Evolutionary conservation across 2,329 filamentous ascomycete genomes (phyloP), one percentile per base, ranked within the genome.

Genomic region (Sporothrix inflata): DNA sequence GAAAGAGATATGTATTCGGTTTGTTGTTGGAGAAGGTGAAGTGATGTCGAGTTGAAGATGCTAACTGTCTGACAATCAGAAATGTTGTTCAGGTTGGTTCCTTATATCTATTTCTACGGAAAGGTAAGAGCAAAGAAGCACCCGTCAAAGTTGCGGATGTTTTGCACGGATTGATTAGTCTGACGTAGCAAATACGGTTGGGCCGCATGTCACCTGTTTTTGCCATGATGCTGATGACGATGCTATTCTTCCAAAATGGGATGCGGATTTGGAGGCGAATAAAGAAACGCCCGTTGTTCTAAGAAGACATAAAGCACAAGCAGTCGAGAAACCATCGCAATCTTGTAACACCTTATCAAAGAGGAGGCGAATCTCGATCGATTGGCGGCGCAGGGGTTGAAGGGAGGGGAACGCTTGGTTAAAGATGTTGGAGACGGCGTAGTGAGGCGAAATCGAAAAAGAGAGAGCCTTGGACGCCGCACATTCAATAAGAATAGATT

Each of bases 141-240:
- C 40, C 12, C 57, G n/a, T 40, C 34, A 63, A 42, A 24, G 34
- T 40, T 34, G 7, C 16, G 3, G 21, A 1, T 61, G 12, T 5
- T n/a, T 16, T 61, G n/a, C n/a, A 63, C 12, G 21, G 40, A 65
- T 65, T 45, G 38, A 27, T 65, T 45, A 12, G 8, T 60, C 60
- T 65, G 60, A 65, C 60, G 60, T 65, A 65, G 38, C 21, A 21
- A 24, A 21, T 12, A 12, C 12, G 38, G n/a, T n/a, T 45, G 21
- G 38, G n/a, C 60, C 60, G 12, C 38, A 19, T 65, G 21, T 27
- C 21, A 19, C 21, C 12, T 42, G 34, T 63, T 42, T 42, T 24
- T 63, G 38, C 8, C 6, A 42, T 14, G 57, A 63, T 24, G 60
- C 38, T 19, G n/a, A 65, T 65, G 60, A 65, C 38, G 38, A 65